Evolutionary conservation across 2,329 filamentous ascomycete genomes (phyloP), one percentile per base, ranked within the genome.

Genomic region (Penicillium palitans): DNA sequence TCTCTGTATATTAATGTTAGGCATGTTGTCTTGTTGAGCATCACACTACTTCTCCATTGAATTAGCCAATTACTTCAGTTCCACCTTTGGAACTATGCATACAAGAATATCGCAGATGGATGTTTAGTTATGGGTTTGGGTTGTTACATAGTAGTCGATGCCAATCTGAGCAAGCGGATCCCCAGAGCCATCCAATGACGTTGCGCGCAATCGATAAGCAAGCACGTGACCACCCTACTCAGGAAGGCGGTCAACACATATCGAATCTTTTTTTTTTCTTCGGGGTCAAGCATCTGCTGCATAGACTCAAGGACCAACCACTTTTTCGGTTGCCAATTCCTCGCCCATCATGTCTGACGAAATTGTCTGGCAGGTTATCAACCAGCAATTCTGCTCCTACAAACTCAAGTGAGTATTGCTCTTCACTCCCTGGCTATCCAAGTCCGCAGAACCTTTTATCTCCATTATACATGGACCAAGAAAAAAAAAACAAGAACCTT

Each of bases 331-430:
- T 53, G 46, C 46, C 51, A 61, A 35, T 65, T 60, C 29, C 50
- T 66, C 24, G 52, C 64, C 62, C 52, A 68, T 64, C 61, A 63
- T 90, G 58, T 96, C 91, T 63, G 93, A 98, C 82, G 93, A 98
- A 78, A 96, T 98, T 65, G 89, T 98, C 64, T 99, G 95, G 95
- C 88, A 93, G 75, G 90, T 97, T 58, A 96, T 97, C 67, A 96
- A 96, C 78, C 90, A 95, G 78, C 90, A 93, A 73, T 96, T 95
- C 75, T 98, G 95, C 81, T 88, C 90, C 52, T 98, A 93, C 83
- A 97, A 97, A 74, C 82, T 98, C 66, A 96, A 96, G 87, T 91
- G 79, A 68, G 85, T 75, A 37, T 37, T 27, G 2, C 27, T 53
- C 19, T 42, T 13, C 37, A 35, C 5, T 52, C 27, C 50, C 55